These are phyloP conservation scores for Cylindrodendrum hubeiense DNA, from an alignment of 2,329 filamentous ascomycete genomes.

Conservation along the genomic window DNA sequence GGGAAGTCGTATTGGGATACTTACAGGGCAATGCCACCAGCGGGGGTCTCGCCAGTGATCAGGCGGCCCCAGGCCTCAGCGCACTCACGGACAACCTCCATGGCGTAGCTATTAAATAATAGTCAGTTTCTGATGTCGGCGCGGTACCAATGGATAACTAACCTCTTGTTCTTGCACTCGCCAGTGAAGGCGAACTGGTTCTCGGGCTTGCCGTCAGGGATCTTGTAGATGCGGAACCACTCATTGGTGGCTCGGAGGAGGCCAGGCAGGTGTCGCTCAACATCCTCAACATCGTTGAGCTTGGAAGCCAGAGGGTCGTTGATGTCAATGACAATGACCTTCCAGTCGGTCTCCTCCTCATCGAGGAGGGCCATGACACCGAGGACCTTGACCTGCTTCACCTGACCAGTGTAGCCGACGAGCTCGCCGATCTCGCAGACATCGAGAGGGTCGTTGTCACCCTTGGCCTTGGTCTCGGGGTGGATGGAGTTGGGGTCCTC, in stretches of 20 bases:
- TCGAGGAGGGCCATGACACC: constrained; percentile 99
- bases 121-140: constrained; percentile 12
- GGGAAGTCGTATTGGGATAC: constrained; percentile 50
- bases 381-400: constrained; percentile 99
- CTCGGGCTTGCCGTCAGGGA: constrained; percentile 99
- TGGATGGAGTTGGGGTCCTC: constrained; percentile 97
- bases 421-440: constrained; percentile 99
- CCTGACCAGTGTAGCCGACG: constrained; percentile 93
- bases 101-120: constrained; percentile 76
- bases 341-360: constrained; percentile 99
- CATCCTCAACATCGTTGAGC: constrained; percentile 98
- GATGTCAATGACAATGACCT: constrained; percentile 99
- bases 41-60: constrained; percentile 87
- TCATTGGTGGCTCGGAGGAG: constrained; percentile 98
- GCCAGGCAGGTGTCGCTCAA: constrained; percentile 97
- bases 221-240: constrained; percentile 99
- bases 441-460: constrained; percentile 98
- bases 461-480: constrained; percentile 99
- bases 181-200: constrained; percentile 99
- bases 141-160: constrained; percentile 42
- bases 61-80: constrained; percentile 97
- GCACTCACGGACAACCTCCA: constrained; percentile 96
- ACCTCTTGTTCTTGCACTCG: constrained; percentile 99
- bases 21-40: constrained; percentile 85
- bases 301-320: constrained; percentile 97